A percentile compares a stretch with the other conserved stretches of the same genome.
Evolutionary conservation across 208 protist species (phyloP).

Genomic region (Acanthamoeba quina): DNA sequence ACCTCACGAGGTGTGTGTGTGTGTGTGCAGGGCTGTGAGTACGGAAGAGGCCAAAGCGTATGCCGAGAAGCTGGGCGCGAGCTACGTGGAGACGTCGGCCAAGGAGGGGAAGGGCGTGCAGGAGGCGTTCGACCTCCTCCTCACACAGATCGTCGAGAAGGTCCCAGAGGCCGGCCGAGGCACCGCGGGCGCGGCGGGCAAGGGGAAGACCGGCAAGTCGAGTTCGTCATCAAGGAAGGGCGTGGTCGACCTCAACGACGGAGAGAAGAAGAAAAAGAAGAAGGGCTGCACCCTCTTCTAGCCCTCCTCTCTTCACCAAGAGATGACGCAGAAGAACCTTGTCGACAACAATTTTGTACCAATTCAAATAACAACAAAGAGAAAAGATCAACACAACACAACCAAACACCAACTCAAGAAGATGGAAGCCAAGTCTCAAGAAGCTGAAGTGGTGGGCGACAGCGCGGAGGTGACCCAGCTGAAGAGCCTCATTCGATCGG

Average conservation of each 20-base stretch:
- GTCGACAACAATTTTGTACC: too few relatives aligned
- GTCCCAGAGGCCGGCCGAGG: background rate
- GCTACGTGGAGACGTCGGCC: slow-evolving; percentile 46
- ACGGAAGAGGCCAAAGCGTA: slow-evolving; percentile 77
- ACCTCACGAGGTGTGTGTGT: background rate
- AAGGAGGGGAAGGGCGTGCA: slow-evolving; percentile 11
- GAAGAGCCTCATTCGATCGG: slow-evolving; percentile 4
- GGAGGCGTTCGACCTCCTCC: slow-evolving; percentile 15
- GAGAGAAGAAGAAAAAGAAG: background rate
- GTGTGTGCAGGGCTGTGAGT: slow-evolving; percentile 73
- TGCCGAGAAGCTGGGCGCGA: slow-evolving; percentile 62
- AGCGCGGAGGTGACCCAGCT: background rate
- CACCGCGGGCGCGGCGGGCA: background rate
- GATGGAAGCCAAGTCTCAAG: background rate
- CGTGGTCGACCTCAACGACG: background rate
- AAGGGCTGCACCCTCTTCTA: background rate
- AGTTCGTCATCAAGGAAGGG: background rate
- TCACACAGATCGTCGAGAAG: slow-evolving; percentile 12
- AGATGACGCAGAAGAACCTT: too few relatives aligned
- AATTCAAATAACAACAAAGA: background rate
- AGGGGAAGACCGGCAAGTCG: background rate
- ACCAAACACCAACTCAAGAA: background rate
- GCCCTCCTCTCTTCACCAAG: too few relatives aligned
- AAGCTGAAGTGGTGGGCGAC: background rate
- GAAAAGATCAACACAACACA: background rate